Base-by-base conservation (phyloP, 495 filamentous ascomycete genomes). In the Aspergillus hancockii region DNA sequence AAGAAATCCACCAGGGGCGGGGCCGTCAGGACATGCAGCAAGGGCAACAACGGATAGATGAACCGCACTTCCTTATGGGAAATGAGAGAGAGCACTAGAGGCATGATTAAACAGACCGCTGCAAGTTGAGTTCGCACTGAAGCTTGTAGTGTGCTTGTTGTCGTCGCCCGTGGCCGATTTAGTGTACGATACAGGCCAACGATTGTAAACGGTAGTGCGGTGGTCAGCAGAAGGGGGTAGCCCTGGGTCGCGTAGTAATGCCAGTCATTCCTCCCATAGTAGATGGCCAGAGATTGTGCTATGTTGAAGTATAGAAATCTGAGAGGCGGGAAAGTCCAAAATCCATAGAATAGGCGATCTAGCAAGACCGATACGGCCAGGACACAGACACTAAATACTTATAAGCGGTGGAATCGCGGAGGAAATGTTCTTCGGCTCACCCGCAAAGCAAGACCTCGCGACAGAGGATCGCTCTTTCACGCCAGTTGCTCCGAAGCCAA, bases 31-130 rank as follows among this genome's bases (percentile, higher is more conserved):
- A 95, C 78, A 69, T 96, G 92, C 14, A 98, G 80, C 18, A 88
- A 79, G 5, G 94, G 94, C 0, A 98, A 81, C 40, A 98, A 83
- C 6, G 94, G 95, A 67, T 96, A 97, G 62, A 98, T 89, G 75
- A 98, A 98, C 62, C 94, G 91, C 60, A 97, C 90, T 83, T 98
- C 94, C 73, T 98, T 98, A 76, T 98, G 94, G 25, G 93, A 85
- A 56, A 98, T 89, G 14, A 90, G 59, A 9, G 90, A 95, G 19
- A 98, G 83, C 19, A 77, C 68, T 0, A 74, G 62, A 22, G 87
- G 81, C 62, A 91, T 87, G 28, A 82, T 61, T 32, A 91, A 36
- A 32, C 83, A 78, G 0, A 86, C 79, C 16, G 79, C 78, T 34
- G 86, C 83, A 16, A 97, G 74, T 47, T 89, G 85, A 41, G 78